Evolutionary conservation across 805 yeast species (phyloP).

Genomic region (Candida ponderosae): DNA sequence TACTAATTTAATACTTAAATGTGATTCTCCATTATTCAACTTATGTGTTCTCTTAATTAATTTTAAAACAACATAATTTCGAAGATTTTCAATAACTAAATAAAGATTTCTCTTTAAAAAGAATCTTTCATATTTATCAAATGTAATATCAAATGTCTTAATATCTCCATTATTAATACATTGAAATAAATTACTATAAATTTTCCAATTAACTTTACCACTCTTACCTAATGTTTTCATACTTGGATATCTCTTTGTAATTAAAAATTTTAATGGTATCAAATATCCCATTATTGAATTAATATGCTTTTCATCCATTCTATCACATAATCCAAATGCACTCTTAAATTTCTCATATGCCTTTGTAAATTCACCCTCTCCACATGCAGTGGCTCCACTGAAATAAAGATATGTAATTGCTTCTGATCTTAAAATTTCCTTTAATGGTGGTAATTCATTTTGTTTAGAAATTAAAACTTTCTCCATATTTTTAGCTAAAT

Average conservation of each 20-base stretch:
- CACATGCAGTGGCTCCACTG: constrained; percentile 57
- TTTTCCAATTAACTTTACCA: constrained; percentile 39
- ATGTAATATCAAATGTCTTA: constrained; percentile 34
- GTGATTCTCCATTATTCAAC: constrained; percentile 19
- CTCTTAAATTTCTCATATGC: constrained; percentile 43
- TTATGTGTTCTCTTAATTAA: constrained; percentile 34
- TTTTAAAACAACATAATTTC: constrained; percentile 41
- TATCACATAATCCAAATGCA: constrained; percentile 28
- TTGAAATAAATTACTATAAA: constrained; percentile 21
- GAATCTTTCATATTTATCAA: constrained; percentile 37
- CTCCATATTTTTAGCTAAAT: constrained; percentile 67
- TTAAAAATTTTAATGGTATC: constrained; percentile 54
- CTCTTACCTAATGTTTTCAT: constrained; percentile 27
- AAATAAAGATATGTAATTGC: constrained; percentile 60
- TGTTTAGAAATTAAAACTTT: constrained; percentile 55
- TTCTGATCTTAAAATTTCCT: constrained; percentile 38
- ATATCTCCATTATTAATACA: constrained; percentile 47
- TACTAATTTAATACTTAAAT: constrained; percentile 31
- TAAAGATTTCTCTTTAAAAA: constrained; percentile 55
- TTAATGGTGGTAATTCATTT: constrained; percentile 43
- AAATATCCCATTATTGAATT: constrained; percentile 44
- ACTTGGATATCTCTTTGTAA: constrained; percentile 40
- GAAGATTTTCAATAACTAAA: constrained; percentile 45
- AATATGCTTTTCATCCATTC: constrained; percentile 13
- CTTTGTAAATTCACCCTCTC: constrained; percentile 49